phyloP scores from a whole-genome alignment of 208 protist genomes.

The Leptomonas pyrrhocoris region DNA sequence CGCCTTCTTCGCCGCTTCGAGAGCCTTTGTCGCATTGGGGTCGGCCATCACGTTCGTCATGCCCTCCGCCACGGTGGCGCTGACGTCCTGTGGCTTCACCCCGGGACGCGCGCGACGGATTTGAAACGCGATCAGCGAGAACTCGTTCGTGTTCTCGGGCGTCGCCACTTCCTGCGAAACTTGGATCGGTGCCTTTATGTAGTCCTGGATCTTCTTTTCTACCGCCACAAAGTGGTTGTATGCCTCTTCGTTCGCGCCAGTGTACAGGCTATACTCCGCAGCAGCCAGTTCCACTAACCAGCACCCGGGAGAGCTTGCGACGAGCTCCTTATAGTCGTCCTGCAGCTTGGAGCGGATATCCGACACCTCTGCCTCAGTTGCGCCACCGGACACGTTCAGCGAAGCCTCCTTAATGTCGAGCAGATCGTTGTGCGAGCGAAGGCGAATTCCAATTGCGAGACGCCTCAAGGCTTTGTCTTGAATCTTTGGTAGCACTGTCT shows the following conservation, averaged over 20 bases:
- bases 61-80: constrained; percentile 52
- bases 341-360: constrained; percentile 53
- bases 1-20: constrained; percentile 60
- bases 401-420: constrained; percentile 80
- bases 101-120: constrained; percentile 47
- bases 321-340: constrained; percentile 69
- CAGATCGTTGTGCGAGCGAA: constrained; percentile 68
- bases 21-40: constrained; percentile 26
- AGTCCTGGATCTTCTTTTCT: constrained; percentile 59
- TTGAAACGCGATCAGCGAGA: constrained; percentile 66
- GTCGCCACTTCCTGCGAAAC: constrained; percentile 50
- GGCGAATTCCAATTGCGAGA: constrained; percentile 67
- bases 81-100: constrained; percentile 36
- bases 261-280: constrained; percentile 83
- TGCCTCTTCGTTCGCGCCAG: constrained; percentile 59
- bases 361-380: constrained; percentile 82
- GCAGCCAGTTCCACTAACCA: constrained; percentile 78
- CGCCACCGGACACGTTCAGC: constrained; percentile 69
- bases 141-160: constrained; percentile 64
- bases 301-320: constrained; percentile 60
- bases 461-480: constrained; percentile 62
- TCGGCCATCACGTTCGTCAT: constrained; percentile 54
- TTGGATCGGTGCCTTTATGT: constrained; percentile 44
- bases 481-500: constrained; percentile 66
- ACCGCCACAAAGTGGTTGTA: constrained; percentile 61